phyloP scores from a whole-genome alignment of 2,329 filamentous ascomycete species.

The Neopestalotiopsis sp. region DNA sequence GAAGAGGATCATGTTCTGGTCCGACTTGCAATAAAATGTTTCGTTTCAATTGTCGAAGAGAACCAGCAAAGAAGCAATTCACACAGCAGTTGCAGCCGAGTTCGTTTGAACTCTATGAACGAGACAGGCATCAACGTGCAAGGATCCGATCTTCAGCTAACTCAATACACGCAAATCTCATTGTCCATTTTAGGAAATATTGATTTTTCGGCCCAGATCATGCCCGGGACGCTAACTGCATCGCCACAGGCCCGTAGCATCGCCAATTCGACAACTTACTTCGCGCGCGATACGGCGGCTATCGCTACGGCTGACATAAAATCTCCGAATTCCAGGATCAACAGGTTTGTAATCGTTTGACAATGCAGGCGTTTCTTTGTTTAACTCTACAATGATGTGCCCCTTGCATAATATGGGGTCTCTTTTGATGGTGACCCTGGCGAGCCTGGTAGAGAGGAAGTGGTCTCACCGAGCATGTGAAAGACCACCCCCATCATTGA shows the following conservation, averaged over 20 bases:
- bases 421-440: not conserved
- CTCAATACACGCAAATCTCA: not conserved
- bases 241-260: not conserved
- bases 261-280: not conserved
- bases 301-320: not conserved
- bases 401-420: not conserved
- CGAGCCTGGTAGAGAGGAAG: no score
- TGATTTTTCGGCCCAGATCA: not conserved
- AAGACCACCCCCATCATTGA: no score
- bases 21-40: not conserved
- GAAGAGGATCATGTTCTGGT: not conserved
- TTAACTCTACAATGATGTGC: not conserved
- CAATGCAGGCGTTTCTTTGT: not conserved
- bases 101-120: not conserved
- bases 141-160: not conserved
- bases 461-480: no score
- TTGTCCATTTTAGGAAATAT: conserved; percentile 4
- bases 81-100: not conserved
- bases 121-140: not conserved
- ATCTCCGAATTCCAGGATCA: not conserved
- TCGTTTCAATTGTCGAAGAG: not conserved
- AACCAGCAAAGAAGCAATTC: not conserved
- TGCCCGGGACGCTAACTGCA: not conserved
- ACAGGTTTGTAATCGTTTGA: not conserved
- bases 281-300: not conserved